These are phyloP conservation scores for Starmerella vaccinii DNA, from an alignment of 805 yeast genomes.

Conservation along the genomic window DNA sequence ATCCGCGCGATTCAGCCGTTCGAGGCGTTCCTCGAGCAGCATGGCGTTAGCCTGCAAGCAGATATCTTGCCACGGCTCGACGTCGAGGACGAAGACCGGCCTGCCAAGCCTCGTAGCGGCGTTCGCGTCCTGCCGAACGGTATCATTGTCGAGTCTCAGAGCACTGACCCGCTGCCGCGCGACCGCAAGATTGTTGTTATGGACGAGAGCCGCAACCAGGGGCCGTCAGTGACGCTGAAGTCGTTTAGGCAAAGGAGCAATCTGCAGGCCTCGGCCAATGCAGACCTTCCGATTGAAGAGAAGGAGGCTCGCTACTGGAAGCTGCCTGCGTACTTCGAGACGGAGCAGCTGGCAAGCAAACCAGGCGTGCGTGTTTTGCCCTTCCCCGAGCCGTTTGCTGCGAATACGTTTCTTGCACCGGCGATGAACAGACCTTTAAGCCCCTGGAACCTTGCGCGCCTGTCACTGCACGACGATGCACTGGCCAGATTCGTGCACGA, in stretches of 20 bases:
- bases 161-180: not conserved
- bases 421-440: not conserved
- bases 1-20: slow-evolving; percentile 13
- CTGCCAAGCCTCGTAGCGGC: not conserved
- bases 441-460: slow-evolving; percentile 8
- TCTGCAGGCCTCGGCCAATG: not conserved
- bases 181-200: not conserved
- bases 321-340: slow-evolving; percentile 12
- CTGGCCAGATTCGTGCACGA: slow-evolving; percentile 9
- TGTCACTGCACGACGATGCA: slow-evolving; percentile 5
- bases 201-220: not conserved
- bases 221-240: not conserved
- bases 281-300: not conserved
- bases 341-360: slow-evolving; percentile 2
- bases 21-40: slow-evolving; percentile 3
- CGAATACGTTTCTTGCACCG: not conserved
- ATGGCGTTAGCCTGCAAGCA: not conserved
- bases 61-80: slow-evolving; percentile 5
- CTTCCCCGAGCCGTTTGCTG: not conserved
- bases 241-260: not conserved
- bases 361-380: not conserved
- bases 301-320: slow-evolving; percentile 4
- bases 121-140: slow-evolving; percentile 8
- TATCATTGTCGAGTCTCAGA: slow-evolving; percentile 5
- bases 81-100: slow-evolving; percentile 10